Percentiles rank a stretch among this genome's conserved stretches.
phyloP scores from a whole-genome alignment of 2,329 filamentous ascomycete species.

The Onygena corvina region DNA sequence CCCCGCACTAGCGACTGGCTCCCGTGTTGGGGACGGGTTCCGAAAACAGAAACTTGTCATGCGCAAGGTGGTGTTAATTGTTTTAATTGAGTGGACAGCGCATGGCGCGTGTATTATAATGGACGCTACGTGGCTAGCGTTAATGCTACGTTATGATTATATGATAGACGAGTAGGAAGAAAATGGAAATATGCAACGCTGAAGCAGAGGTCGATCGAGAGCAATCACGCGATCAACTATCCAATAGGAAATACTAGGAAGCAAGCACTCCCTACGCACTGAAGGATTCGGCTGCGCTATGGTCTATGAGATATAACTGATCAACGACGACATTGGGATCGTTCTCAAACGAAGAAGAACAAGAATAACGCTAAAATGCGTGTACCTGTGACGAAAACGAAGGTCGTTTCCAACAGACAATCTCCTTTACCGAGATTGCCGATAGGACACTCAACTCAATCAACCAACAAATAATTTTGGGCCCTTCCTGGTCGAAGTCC shows the following conservation, averaged over 20 bases:
- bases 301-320: no score
- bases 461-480: no score
- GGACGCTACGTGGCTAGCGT: background rate
- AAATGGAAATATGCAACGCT: background rate
- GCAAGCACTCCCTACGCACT: no score
- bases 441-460: background rate
- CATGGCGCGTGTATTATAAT: conserved; percentile 1
- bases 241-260: no score
- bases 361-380: background rate
- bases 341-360: background rate
- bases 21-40: background rate
- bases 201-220: no score
- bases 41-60: background rate
- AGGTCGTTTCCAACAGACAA: background rate
- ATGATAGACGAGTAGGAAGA: background rate
- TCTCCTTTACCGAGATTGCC: background rate
- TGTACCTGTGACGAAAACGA: background rate
- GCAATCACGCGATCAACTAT: no score
- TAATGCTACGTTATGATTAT: background rate
- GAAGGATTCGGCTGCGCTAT: no score
- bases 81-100: background rate
- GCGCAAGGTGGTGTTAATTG: background rate
- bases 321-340: background rate
- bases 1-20: background rate
- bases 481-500: no score